A percentile compares a stretch with the other conserved stretches of the same genome.
Evolutionary conservation across 345 rosid genomes (phyloP).

Genomic region (Acer negundo): DNA sequence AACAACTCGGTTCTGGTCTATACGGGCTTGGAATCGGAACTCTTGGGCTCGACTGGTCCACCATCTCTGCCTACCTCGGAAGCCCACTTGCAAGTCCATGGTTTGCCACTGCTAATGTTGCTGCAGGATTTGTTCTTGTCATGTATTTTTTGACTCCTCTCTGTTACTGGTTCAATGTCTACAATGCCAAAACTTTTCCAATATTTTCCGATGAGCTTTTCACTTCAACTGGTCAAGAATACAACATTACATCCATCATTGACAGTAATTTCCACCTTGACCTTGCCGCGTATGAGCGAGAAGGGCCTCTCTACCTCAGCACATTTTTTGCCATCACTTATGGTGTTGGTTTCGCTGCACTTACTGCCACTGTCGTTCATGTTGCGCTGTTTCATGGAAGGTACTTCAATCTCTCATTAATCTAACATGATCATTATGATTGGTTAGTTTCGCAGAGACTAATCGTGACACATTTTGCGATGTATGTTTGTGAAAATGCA

Average conservation of each 20-base stretch:
- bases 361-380: constrained; percentile 82
- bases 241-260: constrained; percentile 71
- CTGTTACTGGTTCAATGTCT: constrained; percentile 75
- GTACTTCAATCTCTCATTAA: constrained; percentile 31
- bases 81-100: constrained; percentile 99
- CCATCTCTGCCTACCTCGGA: constrained; percentile 91
- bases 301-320: constrained; percentile 85
- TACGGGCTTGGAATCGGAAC: constrained; percentile 84
- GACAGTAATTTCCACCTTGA: constrained; percentile 80
- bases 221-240: constrained; percentile 64
- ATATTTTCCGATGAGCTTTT: constrained; percentile 78
- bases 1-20: constrained; percentile 91
- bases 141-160: constrained; percentile 83
- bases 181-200: constrained; percentile 82
- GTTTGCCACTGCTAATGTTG: constrained; percentile 98
- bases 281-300: constrained; percentile 61
- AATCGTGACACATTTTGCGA: too few relatives aligned
- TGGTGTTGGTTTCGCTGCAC: constrained; percentile 89
- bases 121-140: constrained; percentile 62
- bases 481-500: constrained; percentile 23
- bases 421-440: not conserved
- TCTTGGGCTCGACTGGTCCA: constrained; percentile 88
- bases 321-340: constrained; percentile 87
- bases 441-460: too few relatives aligned
- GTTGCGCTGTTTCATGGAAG: constrained; percentile 92